phyloP scores from a whole-genome alignment of 176 grass and related monocot species.

The Eragrostis curvula region DNA sequence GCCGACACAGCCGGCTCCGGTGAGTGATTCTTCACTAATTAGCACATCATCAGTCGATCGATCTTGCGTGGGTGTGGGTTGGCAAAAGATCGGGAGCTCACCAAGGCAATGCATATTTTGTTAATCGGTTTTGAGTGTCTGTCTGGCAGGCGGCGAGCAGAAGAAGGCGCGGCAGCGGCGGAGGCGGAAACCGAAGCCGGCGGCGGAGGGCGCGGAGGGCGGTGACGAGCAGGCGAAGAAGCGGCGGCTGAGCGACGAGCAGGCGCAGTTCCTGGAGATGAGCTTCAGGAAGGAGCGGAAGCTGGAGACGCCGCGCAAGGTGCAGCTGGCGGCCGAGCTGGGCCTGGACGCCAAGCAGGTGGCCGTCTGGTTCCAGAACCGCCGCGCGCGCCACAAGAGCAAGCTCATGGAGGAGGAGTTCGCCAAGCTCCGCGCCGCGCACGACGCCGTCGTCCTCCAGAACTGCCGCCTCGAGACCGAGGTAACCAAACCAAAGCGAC shows the following conservation, averaged over 20 bases:
- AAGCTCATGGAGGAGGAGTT: slow-evolving; percentile 97
- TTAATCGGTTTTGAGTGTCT: background rate
- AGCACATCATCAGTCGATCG: background rate
- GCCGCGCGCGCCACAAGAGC: slow-evolving; percentile 94
- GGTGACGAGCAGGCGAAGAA: slow-evolving; percentile 61
- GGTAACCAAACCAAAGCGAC: slow-evolving; percentile 18
- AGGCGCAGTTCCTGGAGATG: slow-evolving; percentile 77
- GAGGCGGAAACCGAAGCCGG: slow-evolving; percentile 54
- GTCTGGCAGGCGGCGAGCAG: slow-evolving; percentile 44
- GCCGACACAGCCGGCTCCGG: slow-evolving; percentile 34
- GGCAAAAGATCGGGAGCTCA: background rate
- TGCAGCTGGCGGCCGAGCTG: slow-evolving; percentile 79
- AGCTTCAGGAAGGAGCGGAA: slow-evolving; percentile 83
- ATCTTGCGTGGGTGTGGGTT: background rate
- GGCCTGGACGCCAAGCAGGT: slow-evolving; percentile 94
- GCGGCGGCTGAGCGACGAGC: slow-evolving; percentile 77
- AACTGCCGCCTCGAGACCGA: slow-evolving; percentile 94
- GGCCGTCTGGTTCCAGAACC: slow-evolving; percentile 99
- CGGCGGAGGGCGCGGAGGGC: background rate
- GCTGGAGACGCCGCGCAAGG: slow-evolving; percentile 85
- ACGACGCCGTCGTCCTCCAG: slow-evolving; percentile 73
- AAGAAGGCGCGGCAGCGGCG: slow-evolving; percentile 64
- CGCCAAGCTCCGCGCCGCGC: slow-evolving; percentile 75
- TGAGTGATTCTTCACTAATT: background rate
- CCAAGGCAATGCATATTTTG: background rate